Evolutionary conservation across 2,329 filamentous ascomycete species (phyloP).

Genomic region (Beauveria pseudobassiana): DNA sequence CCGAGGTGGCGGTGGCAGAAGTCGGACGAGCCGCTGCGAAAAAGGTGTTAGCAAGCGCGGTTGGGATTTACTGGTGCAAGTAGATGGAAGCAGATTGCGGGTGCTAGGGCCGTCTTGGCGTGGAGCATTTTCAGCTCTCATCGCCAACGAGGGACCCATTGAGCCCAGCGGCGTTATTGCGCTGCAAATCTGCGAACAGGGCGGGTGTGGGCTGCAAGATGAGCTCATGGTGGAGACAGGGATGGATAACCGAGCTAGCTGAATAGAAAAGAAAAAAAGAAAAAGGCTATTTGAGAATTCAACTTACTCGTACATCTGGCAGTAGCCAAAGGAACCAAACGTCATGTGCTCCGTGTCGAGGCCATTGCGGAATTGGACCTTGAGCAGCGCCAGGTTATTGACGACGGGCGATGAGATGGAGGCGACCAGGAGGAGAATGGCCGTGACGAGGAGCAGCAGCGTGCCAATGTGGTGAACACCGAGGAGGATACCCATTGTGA

Average conservation of each 20-base stretch:
- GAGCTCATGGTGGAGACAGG: constrained; percentile 5
- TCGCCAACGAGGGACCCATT: not conserved
- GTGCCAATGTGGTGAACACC: constrained; percentile 51
- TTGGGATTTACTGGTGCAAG: not conserved
- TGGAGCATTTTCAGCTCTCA: not conserved
- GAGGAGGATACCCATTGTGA: constrained; percentile 39
- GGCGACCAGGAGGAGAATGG: constrained; percentile 50
- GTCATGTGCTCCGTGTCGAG: constrained; percentile 31
- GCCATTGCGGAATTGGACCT: constrained; percentile 38
- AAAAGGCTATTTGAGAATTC: not conserved
- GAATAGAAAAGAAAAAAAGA: not conserved
- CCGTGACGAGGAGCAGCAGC: constrained; percentile 46
- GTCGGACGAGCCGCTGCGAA: constrained; percentile 28
- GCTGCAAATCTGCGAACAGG: not conserved
- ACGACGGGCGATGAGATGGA: constrained; percentile 53
- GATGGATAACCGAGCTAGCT: not conserved
- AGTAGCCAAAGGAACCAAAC: constrained; percentile 57
- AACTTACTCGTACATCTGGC: constrained; percentile 19
- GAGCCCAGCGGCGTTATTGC: not conserved
- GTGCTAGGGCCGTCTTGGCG: not conserved
- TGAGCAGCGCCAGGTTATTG: constrained; percentile 45
- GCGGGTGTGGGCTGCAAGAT: not conserved
- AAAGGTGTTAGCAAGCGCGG: not conserved
- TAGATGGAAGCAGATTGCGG: not conserved
- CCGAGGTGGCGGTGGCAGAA: constrained; percentile 45